These are phyloP conservation scores for Dothideomycetes sp. DNA, from an alignment of 2,329 filamentous ascomycete species.

Conservation along the genomic window DNA sequence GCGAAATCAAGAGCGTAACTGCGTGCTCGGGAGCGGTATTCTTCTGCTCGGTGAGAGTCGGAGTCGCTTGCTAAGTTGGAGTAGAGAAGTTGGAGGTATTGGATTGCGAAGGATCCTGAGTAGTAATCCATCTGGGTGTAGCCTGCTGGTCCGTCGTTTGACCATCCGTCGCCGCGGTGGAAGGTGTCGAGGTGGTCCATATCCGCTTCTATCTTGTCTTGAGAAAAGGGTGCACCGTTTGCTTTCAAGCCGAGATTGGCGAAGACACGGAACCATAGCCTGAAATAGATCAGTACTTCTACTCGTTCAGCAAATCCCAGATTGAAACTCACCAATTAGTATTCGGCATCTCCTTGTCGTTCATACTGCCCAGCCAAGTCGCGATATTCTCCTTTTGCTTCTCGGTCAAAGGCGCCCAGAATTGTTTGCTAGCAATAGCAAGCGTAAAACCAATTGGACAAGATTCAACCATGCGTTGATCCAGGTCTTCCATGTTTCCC, in stretches of 20 bases:
- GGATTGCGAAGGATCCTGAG: constrained; percentile 72
- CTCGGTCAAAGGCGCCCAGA: constrained; percentile 58
- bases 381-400: constrained; percentile 58
- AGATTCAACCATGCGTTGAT: constrained; percentile 80
- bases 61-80: constrained; percentile 58
- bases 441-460: constrained; percentile 69
- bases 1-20: constrained; percentile 60
- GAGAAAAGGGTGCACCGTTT: constrained; percentile 62
- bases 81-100: constrained; percentile 70
- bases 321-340: constrained; percentile 54
- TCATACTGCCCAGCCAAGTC: constrained; percentile 66
- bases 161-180: constrained; percentile 75
- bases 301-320: background rate
- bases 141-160: constrained; percentile 64
- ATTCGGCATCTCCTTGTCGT: constrained; percentile 59
- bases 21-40: constrained; percentile 61
- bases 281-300: constrained; percentile 29
- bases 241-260: constrained; percentile 70
- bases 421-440: constrained; percentile 53
- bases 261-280: constrained; percentile 80
- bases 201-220: constrained; percentile 61
- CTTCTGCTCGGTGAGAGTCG: constrained; percentile 55
- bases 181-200: constrained; percentile 73
- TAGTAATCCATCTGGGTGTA: constrained; percentile 84
- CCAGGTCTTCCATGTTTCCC: constrained; percentile 66